Evolutionary conservation across 129 eudicot genomes (phyloP).

Genomic region (Tanacetum coccineum): DNA sequence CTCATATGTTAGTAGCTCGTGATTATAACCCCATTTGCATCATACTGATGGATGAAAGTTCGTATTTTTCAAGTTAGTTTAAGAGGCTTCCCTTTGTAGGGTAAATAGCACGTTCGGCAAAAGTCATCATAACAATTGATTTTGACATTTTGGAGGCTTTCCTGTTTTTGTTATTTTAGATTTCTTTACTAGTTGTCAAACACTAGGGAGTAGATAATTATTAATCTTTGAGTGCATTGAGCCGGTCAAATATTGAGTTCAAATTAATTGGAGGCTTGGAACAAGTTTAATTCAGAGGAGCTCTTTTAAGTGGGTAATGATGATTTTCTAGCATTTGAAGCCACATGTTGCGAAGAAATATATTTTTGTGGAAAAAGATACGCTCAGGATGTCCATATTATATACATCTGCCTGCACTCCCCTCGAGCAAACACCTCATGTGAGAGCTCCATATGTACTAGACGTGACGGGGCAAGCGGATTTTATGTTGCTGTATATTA

Average conservation of each 20-base stretch:
- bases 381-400: slow-evolving; percentile 20
- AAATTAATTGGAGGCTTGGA: slow-evolving; percentile 85
- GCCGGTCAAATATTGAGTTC: slow-evolving; percentile 12
- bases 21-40: background rate
- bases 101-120: background rate
- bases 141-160: slow-evolving; percentile 7
- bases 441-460: no score
- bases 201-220: slow-evolving; percentile 1
- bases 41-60: background rate
- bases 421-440: slow-evolving; percentile 11
- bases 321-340: slow-evolving; percentile 13
- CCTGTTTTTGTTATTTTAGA: background rate
- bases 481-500: slow-evolving; percentile 32
- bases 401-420: slow-evolving; percentile 1
- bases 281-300: slow-evolving; percentile 98
- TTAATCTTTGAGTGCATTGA: background rate
- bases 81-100: background rate
- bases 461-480: slow-evolving; percentile 22
- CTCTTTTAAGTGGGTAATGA: slow-evolving; percentile 47
- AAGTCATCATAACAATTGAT: slow-evolving; percentile 1
- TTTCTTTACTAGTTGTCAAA: background rate
- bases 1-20: background rate
- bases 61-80: background rate
- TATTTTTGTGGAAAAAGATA: slow-evolving; percentile 20
- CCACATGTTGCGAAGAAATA: background rate